Percentiles rank a stretch among this genome's conserved stretches.
These are phyloP conservation scores for Harringtonia aguacate DNA, from an alignment of 2,329 filamentous ascomycete species.

Conservation along the genomic window DNA sequence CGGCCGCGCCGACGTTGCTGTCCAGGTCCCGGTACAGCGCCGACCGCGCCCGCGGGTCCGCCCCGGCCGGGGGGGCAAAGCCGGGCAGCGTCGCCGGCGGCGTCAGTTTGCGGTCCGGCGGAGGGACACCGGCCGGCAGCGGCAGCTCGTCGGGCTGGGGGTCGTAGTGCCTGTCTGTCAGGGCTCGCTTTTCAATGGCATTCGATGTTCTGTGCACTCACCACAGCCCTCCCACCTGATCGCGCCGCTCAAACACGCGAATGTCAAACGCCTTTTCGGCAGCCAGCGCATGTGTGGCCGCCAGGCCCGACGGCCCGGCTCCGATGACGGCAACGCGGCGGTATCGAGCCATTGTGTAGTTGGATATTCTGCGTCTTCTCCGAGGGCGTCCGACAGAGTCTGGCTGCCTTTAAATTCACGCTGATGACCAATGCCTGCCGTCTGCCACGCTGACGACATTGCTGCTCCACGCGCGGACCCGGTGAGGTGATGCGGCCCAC, in stretches of 20 bases:
- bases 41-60: slow-evolving; percentile 1
- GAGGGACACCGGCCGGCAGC: too few species aligned
- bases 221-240: slow-evolving; percentile 2
- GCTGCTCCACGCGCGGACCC: too few species aligned
- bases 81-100: not conserved
- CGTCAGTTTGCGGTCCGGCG: not conserved
- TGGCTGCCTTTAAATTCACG: too few species aligned
- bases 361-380: too few species aligned
- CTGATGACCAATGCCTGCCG: too few species aligned
- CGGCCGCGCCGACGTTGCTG: slow-evolving; percentile 4
- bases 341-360: not conserved
- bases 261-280: slow-evolving; percentile 3
- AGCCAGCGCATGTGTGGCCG: not conserved
- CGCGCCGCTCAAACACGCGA: slow-evolving; percentile 6
- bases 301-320: slow-evolving; percentile 3
- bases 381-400: too few species aligned
- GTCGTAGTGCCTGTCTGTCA: not conserved
- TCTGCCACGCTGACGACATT: too few species aligned
- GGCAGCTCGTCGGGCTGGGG: too few species aligned
- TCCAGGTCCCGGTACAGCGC: slow-evolving; percentile 2
- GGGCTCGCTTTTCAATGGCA: too few species aligned
- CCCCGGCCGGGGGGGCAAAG: not conserved
- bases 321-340: slow-evolving; percentile 6
- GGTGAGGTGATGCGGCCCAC: too few species aligned
- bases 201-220: not conserved